Base-by-base conservation (phyloP, 208 protist species). In the Trypanosoma grayi region DNA sequence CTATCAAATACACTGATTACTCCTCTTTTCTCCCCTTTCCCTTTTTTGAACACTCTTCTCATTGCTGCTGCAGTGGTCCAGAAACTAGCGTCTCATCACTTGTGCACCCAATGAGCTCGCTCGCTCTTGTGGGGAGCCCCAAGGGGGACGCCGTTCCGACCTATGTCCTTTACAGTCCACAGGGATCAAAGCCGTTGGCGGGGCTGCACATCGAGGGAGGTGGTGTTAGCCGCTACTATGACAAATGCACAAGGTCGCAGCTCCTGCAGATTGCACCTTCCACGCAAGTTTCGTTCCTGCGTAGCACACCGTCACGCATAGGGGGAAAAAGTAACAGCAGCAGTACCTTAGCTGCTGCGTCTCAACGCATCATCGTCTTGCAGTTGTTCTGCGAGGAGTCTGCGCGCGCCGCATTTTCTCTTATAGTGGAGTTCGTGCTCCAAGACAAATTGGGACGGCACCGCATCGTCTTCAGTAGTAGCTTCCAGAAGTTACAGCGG, bases 141-240 rank as follows among this genome's bases (percentile, higher is more conserved):
- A 51, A 27, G 39, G 68, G 63, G 30, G 54, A 57, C 11, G 25
- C 41, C 16, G 54, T 74, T 36, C 68, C 68, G 4, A 68, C 74
- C 0, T 79, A 81, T 50, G 69, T 92, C 5, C 61, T 94, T 4
- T 94, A 87, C 76, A 92, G 61, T 37, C 82, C 87, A 14, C 84
- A 94, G 25, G 87, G 87, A 0, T 75, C 81, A 13, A 81, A 75
- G 2, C 87, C 87, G 36, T 66, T 94, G 18, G 72, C 77, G 0
- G 57, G 65, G 0, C 66, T 94, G n/a, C 52, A 56, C 1, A 69
- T 87, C 27, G 68, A 59, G 27, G 73, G 69, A 9, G 47, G 34
- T 36, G 34, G 4, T 50, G 66, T 64, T 25, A 52, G 59, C 33
- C 79, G 77, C 52, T 70, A 67, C 57, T 94, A 88, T 67, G 83